Conservation (phyloP, 164 flowering plant genomes). For the Aristolochia californica region DNA sequence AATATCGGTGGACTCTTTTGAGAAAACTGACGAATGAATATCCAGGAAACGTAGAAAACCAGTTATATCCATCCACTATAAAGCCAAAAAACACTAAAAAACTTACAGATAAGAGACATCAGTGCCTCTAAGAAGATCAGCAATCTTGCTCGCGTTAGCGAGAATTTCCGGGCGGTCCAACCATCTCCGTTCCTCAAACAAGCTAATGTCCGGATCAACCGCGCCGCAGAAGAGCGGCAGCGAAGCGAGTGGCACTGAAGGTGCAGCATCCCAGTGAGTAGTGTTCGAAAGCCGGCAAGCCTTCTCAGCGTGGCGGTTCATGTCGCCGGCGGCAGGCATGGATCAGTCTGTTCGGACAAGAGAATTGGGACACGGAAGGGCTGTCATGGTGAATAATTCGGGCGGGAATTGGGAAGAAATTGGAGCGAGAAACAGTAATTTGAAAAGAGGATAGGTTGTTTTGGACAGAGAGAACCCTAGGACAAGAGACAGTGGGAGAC, state of each 20-base stretch:
- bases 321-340: slow-evolving; percentile 24
- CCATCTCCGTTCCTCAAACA: slow-evolving; percentile 46
- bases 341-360: slow-evolving; percentile 5
- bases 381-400: neutral
- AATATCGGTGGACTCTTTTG: no score
- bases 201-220: slow-evolving; percentile 45
- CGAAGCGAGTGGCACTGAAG: slow-evolving; percentile 72
- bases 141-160: slow-evolving; percentile 55
- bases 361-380: neutral
- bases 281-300: slow-evolving; percentile 52
- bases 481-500: no score
- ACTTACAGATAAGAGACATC: slow-evolving; percentile 82
- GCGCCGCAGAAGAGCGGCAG: slow-evolving; percentile 87
- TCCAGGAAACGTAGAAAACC: no score
- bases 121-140: slow-evolving; percentile 63
- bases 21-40: no score
- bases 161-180: slow-evolving; percentile 46
- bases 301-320: slow-evolving; percentile 13
- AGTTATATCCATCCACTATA: no score
- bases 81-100: no score
- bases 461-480: no score
- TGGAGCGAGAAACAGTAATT: neutral
- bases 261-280: slow-evolving; percentile 68
- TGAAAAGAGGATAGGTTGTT: no score
- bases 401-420: neutral